Evolutionary conservation across 2,329 filamentous ascomycete species (phyloP).

Genomic region (Ophidiomyces ophidiicola): DNA sequence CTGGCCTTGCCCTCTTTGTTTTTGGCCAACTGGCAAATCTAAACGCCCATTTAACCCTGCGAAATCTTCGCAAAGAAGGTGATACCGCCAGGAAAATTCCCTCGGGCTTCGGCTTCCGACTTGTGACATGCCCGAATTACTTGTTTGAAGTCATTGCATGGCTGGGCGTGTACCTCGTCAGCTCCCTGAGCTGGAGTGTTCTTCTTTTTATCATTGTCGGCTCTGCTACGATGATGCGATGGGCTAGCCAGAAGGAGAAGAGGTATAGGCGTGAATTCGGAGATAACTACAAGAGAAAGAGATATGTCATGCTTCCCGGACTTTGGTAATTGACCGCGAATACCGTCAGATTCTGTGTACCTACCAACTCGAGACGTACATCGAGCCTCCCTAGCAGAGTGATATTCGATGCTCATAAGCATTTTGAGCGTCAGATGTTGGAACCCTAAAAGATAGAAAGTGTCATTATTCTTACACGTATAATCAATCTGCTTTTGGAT

Average conservation of each 20-base stretch:
- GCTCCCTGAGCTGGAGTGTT: slow-evolving; percentile 61
- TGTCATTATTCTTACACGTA: no score
- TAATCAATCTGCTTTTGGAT: no score
- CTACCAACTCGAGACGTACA: no score
- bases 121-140: slow-evolving; percentile 96
- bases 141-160: slow-evolving; percentile 83
- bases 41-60: slow-evolving; percentile 65
- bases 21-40: slow-evolving; percentile 73
- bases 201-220: slow-evolving; percentile 64
- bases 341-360: no score
- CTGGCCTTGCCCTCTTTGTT: slow-evolving; percentile 58
- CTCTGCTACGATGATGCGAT: slow-evolving; percentile 65
- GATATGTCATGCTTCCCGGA: slow-evolving; percentile 67
- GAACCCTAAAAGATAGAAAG: no score
- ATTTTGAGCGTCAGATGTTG: no score
- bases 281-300: slow-evolving; percentile 92
- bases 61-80: slow-evolving; percentile 62
- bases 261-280: slow-evolving; percentile 84
- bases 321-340: slow-evolving; percentile 53
- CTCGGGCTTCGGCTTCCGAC: slow-evolving; percentile 64
- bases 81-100: slow-evolving; percentile 83
- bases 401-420: no score
- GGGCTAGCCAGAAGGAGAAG: slow-evolving; percentile 86
- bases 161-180: slow-evolving; percentile 68
- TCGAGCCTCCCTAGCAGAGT: no score